A percentile compares a stretch with the other conserved stretches of the same genome.
phyloP scores from a whole-genome alignment of 176 grass and related monocot genomes.

The Saccharum officinarum region DNA sequence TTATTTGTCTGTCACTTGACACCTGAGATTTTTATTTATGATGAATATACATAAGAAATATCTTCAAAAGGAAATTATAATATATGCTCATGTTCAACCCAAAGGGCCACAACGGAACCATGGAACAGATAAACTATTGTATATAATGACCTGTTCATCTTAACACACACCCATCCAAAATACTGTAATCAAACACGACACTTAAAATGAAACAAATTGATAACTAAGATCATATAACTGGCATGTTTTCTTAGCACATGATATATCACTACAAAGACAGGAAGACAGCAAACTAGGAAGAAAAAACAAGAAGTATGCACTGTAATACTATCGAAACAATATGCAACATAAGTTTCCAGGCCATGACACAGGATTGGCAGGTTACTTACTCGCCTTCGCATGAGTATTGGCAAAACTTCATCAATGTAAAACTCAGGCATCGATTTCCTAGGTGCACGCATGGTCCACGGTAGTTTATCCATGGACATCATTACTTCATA shows the following conservation, averaged over 20 bases:
- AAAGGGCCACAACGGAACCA: neutral
- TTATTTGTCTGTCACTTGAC: neutral
- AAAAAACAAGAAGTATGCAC: conserved; percentile 5
- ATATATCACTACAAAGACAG: neutral
- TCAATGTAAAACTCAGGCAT: conserved; percentile 77
- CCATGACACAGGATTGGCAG: neutral
- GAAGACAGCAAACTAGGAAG: neutral
- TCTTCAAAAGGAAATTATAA: conserved; percentile 6
- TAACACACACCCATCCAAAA: neutral
- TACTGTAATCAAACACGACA: neutral
- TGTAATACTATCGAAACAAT: conserved; percentile 2
- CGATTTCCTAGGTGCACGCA: conserved; percentile 96
- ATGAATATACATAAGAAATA: conserved; percentile 7
- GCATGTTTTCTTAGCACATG: neutral
- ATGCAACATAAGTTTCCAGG: conserved; percentile 15
- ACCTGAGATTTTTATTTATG: neutral
- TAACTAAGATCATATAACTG: neutral
- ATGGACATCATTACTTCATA: conserved; percentile 90
- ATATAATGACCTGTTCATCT: neutral
- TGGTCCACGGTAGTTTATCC: conserved; percentile 95
- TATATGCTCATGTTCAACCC: neutral
- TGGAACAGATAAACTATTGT: conserved; percentile 1
- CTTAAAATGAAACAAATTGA: neutral
- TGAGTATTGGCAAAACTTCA: conserved; percentile 91
- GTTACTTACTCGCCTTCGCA: conserved; percentile 87